Base-by-base conservation (phyloP, 176 grass and related monocot species). In the Chloris gayana region DNA sequence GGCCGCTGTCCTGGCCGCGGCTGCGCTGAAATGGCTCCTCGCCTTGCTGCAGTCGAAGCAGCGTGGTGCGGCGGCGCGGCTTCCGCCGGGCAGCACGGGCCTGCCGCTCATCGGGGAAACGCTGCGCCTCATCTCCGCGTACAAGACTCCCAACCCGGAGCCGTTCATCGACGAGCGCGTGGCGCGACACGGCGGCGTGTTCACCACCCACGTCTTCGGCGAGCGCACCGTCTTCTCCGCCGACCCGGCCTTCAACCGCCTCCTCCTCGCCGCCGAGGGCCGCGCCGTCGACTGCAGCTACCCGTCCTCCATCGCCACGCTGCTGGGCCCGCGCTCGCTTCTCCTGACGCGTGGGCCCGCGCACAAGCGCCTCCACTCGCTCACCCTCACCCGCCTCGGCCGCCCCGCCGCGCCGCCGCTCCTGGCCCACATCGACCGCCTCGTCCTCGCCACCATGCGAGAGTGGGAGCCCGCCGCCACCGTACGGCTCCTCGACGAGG, bases 221-320 rank as follows among this genome's bases (percentile, higher is more conserved):
- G 91, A 97, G 91, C 88, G 88, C 80, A 97, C 94, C 39, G 83
- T 97, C 69, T 97, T 93, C 94, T 97, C 94, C 62, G 88, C 88
- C 2, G 91, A 97, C 86, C 88, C 91, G 29, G 91, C 90, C 58
- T 97, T 97, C 80, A 97, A 97, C 73, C 83, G 88, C 73, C 34
- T 77, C 80, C 83, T 93, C 67, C 90, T 99, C 53, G 74, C 82
- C 22, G 90, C 88, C 18, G 96, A 99, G 84, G 96, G 96, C 19
- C 88, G 90, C 19, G 74, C 85, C 56, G 92, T 95, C 46, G 80
- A 91, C 84, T 87, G 79, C 86, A 99, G 92, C 88, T 99, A 99
- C 82, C 96, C 90, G 9, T 93, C 96, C 10, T 99, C 96, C 81
- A 99, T 99, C 82, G 64, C 86, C 75, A 99, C 96, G 31, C 72